A percentile compares a stretch with the other conserved stretches of the same genome.
Conservation (phyloP, 768 basidiomycete genomes). For the Termitomyces sp. region DNA sequence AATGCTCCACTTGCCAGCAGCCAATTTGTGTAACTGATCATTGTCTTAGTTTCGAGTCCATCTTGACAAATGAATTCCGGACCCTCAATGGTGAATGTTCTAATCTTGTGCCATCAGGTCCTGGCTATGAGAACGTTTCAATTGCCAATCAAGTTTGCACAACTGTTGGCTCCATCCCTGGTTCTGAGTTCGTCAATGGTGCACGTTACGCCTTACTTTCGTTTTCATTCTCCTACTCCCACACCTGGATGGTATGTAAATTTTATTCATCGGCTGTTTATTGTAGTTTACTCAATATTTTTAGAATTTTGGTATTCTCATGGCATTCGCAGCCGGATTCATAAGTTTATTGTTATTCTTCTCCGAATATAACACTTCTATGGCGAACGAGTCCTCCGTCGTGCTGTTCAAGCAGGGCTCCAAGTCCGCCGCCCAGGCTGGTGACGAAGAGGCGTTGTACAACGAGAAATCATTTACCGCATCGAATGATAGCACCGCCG, state of each 20-base stretch:
- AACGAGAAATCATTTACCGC: constrained; percentile 23
- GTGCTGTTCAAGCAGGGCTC: constrained; percentile 63
- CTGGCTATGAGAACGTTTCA: constrained; percentile 55
- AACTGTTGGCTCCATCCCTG: constrained; percentile 60
- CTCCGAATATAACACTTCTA: constrained; percentile 49
- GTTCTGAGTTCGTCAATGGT: constrained; percentile 58
- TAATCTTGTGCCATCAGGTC: constrained; percentile 55
- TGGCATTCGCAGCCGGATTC: constrained; percentile 64
- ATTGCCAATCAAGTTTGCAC: constrained; percentile 75
- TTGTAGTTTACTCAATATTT: neutral
- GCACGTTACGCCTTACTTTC: constrained; percentile 43
- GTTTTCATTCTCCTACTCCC: constrained; percentile 42
- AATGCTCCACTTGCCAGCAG: constrained; percentile 41
- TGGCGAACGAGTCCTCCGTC: constrained; percentile 34
- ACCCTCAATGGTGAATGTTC: constrained; percentile 60
- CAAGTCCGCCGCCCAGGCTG: constrained; percentile 21
- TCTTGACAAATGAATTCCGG: constrained; percentile 82
- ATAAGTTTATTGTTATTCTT: constrained; percentile 52
- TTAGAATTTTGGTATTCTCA: constrained; percentile 66
- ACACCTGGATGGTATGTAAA: constrained; percentile 21
- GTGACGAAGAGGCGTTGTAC: constrained; percentile 30
- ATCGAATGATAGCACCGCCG: constrained; percentile 3
- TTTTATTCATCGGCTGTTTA: neutral
- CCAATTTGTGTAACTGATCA: constrained; percentile 30
- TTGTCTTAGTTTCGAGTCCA: constrained; percentile 58